These are phyloP conservation scores for Chondrus crispus DNA, from an alignment of 23 red algal species.

Conservation along the genomic window DNA sequence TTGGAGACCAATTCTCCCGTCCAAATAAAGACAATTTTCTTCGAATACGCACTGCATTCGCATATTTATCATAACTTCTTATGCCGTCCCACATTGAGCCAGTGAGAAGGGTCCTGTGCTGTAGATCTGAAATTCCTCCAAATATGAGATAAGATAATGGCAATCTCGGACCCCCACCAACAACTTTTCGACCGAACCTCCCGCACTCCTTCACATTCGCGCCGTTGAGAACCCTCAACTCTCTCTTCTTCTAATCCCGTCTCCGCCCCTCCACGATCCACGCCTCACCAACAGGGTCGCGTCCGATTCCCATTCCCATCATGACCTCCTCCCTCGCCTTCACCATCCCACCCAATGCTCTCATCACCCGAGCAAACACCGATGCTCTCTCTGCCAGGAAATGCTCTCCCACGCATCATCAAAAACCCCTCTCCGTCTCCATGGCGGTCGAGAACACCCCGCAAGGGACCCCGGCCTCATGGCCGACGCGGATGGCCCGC, in stretches of 20 bases:
- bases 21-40: too few relatives aligned
- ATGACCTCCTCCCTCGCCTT: neutral
- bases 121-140: too few relatives aligned
- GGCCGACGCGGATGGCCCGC: neutral
- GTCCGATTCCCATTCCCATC: neutral
- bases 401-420: neutral
- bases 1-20: too few relatives aligned
- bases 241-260: neutral
- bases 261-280: neutral
- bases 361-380: neutral
- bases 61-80: too few relatives aligned
- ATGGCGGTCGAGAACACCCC: neutral
- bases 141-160: too few relatives aligned
- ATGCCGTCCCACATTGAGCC: too few relatives aligned
- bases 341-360: neutral
- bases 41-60: too few relatives aligned
- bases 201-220: neutral
- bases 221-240: neutral
- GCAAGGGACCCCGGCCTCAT: neutral
- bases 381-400: neutral
- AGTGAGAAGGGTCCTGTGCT: too few relatives aligned
- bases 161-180: neutral
- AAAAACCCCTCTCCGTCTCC: neutral
- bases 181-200: neutral
- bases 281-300: neutral